A percentile compares a stretch with the other conserved stretches of the same genome.
phyloP scores from a whole-genome alignment of 805 yeast species.

The Cyberlindnera suaveolens region DNA sequence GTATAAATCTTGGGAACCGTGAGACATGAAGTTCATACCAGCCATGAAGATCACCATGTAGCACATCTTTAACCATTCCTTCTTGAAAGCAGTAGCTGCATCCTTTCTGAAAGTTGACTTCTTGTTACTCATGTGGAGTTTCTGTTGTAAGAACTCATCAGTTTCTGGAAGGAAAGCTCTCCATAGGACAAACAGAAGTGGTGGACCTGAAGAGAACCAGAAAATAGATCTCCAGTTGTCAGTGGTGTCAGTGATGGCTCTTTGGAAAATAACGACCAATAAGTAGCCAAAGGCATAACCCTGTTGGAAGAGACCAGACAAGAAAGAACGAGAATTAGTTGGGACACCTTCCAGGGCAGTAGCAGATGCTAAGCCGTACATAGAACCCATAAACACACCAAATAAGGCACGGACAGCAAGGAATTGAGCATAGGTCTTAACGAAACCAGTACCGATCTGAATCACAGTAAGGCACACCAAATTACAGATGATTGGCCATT shows the following conservation, averaged over 20 bases:
- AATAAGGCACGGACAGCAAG: slow-evolving; percentile 57
- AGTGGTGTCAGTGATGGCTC: slow-evolving; percentile 54
- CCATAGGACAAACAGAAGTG: slow-evolving; percentile 35
- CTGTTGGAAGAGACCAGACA: slow-evolving; percentile 69
- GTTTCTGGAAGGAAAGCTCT: slow-evolving; percentile 45
- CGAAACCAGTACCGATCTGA: slow-evolving; percentile 62
- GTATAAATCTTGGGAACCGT: slow-evolving; percentile 59
- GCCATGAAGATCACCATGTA: slow-evolving; percentile 56
- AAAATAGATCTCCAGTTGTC: slow-evolving; percentile 58
- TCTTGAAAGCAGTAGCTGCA: slow-evolving; percentile 29
- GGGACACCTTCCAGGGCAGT: slow-evolving; percentile 44
- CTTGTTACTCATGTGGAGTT: slow-evolving; percentile 27
- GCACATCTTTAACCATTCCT: slow-evolving; percentile 53
- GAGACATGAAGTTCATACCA: slow-evolving; percentile 57
- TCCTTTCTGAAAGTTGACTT: slow-evolving; percentile 29
- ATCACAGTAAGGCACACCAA: slow-evolving; percentile 40
- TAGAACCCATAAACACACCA: slow-evolving; percentile 50
- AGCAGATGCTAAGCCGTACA: slow-evolving; percentile 38
- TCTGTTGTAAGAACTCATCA: slow-evolving; percentile 41
- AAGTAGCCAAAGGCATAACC: slow-evolving; percentile 73
- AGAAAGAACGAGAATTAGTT: slow-evolving; percentile 44
- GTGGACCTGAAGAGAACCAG: slow-evolving; percentile 64
- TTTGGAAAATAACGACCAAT: slow-evolving; percentile 55
- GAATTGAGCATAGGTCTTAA: slow-evolving; percentile 48
- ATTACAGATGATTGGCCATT: slow-evolving; percentile 48